Percentiles rank a stretch among this genome's conserved stretches.
Evolutionary conservation across 2,329 filamentous ascomycete genomes (phyloP).

Genomic region (Neofusicoccum cordaticola): DNA sequence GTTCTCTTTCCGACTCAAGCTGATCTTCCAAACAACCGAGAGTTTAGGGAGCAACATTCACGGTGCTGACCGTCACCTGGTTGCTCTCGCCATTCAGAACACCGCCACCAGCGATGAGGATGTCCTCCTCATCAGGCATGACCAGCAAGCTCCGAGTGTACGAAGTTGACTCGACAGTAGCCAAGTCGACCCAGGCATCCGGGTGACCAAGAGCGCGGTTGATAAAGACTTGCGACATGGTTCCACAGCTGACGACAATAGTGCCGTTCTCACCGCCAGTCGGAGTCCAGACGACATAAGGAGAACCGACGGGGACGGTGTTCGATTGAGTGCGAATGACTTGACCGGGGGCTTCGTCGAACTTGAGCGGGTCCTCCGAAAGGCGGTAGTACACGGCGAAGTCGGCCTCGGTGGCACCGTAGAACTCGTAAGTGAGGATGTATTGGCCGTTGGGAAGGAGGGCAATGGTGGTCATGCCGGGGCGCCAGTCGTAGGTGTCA

Average conservation of each 20-base stretch:
- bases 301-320: conserved; percentile 46
- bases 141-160: conserved; percentile 50
- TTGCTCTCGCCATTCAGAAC: conserved; percentile 26
- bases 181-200: conserved; percentile 46
- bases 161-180: conserved; percentile 38
- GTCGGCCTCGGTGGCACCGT: conserved; percentile 43
- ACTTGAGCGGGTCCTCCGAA: conserved; percentile 45
- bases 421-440: conserved; percentile 65
- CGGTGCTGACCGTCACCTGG: conserved; percentile 21
- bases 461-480: conserved; percentile 65
- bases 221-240: conserved; percentile 44
- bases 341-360: conserved; percentile 40
- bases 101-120: conserved; percentile 6
- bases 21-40: too few species aligned
- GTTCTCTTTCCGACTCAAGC: background rate
- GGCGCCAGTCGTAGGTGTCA: conserved; percentile 60
- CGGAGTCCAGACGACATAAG: conserved; percentile 54
- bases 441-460: conserved; percentile 59
- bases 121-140: conserved; percentile 23
- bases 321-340: conserved; percentile 46
- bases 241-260: conserved; percentile 47
- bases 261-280: conserved; percentile 46
- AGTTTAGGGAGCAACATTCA: conserved; percentile 5
- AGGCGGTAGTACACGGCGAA: conserved; percentile 57
- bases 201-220: conserved; percentile 46